phyloP scores from a whole-genome alignment of 1,139 yeast genomes.

The Scheffersomyces parashehatae region DNA sequence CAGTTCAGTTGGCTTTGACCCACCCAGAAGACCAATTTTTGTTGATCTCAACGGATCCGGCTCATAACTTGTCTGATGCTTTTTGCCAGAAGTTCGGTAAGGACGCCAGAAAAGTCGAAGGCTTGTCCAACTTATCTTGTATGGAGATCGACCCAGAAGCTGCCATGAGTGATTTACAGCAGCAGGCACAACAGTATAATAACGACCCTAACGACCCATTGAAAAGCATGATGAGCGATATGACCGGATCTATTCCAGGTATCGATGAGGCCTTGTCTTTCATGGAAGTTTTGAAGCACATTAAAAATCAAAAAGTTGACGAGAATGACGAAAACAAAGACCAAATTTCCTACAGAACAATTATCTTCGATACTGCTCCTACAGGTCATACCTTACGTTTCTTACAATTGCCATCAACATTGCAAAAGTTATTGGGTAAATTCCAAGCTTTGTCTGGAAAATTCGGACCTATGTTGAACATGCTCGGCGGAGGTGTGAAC shows the following conservation, averaged over 20 bases:
- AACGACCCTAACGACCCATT: constrained; percentile 62
- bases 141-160: constrained; percentile 99
- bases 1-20: constrained; percentile 83
- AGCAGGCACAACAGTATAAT: constrained; percentile 57
- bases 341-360: constrained; percentile 68
- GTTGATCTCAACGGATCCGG: constrained; percentile 95
- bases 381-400: constrained; percentile 97
- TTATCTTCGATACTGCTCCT: constrained; percentile 97
- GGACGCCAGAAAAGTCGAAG: constrained; percentile 92
- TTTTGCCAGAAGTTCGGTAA: constrained; percentile 97
- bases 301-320: constrained; percentile 66
- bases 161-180: constrained; percentile 85
- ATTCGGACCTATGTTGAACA: constrained; percentile 87
- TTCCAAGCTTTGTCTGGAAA: constrained; percentile 82
- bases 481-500: constrained; percentile 66
- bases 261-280: constrained; percentile 96
- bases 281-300: constrained; percentile 96
- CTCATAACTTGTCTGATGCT: constrained; percentile 95
- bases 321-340: constrained; percentile 32
- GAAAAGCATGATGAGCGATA: constrained; percentile 78
- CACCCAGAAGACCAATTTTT: constrained; percentile 81
- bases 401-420: constrained; percentile 87
- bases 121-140: constrained; percentile 83
- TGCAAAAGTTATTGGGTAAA: constrained; percentile 83
- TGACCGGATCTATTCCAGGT: constrained; percentile 96